These are phyloP conservation scores for Colletotrichum simmondsii DNA, from an alignment of 2,329 filamentous ascomycete species.

Conservation along the genomic window DNA sequence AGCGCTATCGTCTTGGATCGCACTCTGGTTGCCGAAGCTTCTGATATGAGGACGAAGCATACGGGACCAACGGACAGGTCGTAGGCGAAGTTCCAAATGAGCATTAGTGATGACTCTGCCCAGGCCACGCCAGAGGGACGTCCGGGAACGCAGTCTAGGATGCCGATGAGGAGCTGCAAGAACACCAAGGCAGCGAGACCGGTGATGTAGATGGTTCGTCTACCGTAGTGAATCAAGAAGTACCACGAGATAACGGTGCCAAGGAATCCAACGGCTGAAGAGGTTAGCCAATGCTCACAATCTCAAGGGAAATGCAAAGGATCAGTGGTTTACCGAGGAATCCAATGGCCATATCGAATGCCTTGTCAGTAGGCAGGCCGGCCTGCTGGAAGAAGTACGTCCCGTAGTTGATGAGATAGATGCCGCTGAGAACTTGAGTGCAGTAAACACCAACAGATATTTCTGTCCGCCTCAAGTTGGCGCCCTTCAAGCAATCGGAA, in stretches of 20 bases:
- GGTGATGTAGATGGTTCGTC: conserved; percentile 53
- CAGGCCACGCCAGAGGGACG: conserved; percentile 52
- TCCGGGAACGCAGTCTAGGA: conserved; percentile 56
- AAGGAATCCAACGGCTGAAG: conserved; percentile 55
- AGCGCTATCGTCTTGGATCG: conserved; percentile 57
- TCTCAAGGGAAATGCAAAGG: conserved; percentile 58
- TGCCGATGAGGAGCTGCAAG: conserved; percentile 55
- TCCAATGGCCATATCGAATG: conserved; percentile 55
- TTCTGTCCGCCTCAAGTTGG: conserved; percentile 63
- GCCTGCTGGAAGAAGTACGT: conserved; percentile 64
- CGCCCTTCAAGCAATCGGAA: conserved; percentile 60
- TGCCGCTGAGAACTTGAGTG: conserved; percentile 72
- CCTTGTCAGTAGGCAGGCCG: conserved; percentile 49
- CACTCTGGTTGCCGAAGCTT: conserved; percentile 57
- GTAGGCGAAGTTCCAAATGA: conserved; percentile 52
- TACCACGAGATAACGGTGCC: conserved; percentile 56
- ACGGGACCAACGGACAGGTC: conserved; percentile 49
- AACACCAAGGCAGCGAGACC: conserved; percentile 51
- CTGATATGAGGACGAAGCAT: conserved; percentile 62
- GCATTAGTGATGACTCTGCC: conserved; percentile 61
- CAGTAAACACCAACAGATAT: conserved; percentile 71
- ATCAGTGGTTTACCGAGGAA: conserved; percentile 53
- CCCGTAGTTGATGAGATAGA: conserved; percentile 72
- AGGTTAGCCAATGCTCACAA: conserved; percentile 45
- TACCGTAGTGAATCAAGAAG: conserved; percentile 52